phyloP scores from a whole-genome alignment of 495 filamentous ascomycete species.

The Penicillium ochrochloron region DNA sequence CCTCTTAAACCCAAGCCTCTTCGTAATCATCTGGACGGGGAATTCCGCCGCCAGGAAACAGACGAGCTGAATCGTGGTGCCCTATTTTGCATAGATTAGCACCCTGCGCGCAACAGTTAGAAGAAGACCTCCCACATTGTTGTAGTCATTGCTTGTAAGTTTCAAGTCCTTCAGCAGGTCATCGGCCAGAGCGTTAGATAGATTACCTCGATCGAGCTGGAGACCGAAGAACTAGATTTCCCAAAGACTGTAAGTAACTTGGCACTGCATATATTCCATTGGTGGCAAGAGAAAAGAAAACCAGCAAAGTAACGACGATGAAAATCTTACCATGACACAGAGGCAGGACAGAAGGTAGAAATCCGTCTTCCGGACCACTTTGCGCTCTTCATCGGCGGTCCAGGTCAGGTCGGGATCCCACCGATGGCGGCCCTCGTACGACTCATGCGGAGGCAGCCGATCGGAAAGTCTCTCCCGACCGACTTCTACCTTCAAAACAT shows the following conservation, averaged over 20 bases:
- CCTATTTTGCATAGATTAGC: neutral
- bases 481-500: neutral
- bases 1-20: neutral
- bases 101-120: neutral
- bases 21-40: constrained; percentile 4
- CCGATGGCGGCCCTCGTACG: constrained; percentile 2
- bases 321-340: neutral
- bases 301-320: neutral
- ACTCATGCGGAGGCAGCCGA: neutral
- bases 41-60: constrained; percentile 4
- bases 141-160: constrained; percentile 1
- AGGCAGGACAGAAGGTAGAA: neutral
- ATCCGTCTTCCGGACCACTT: constrained; percentile 5
- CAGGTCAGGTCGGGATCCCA: constrained; percentile 1
- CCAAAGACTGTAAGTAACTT: neutral
- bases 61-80: constrained; percentile 2
- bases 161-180: constrained; percentile 5
- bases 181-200: constrained; percentile 6
- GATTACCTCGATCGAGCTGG: constrained; percentile 5
- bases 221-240: constrained; percentile 6
- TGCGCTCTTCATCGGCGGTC: constrained; percentile 4
- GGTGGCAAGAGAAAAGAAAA: neutral
- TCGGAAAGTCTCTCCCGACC: neutral
- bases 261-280: neutral
- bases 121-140: neutral